Evolutionary conservation across 805 yeast species (phyloP), one percentile per base, ranked within the genome.

Genomic region (Zygosaccharomyces bailii): DNA sequence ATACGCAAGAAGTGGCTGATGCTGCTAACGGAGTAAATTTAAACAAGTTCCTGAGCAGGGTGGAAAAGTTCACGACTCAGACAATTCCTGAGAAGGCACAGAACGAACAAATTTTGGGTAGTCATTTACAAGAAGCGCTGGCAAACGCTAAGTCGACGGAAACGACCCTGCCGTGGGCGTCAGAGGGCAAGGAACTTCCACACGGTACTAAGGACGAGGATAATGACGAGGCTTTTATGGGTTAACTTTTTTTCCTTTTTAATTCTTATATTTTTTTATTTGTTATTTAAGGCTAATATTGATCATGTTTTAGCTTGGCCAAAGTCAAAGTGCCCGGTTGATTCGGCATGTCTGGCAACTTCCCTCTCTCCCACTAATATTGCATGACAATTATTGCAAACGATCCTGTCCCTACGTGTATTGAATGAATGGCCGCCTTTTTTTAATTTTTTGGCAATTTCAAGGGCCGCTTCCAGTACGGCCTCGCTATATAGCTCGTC

Each of bases 1-100:
- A 91, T 61, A 81, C 96, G 4, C 83, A 79, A 44, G 78, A 84
- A 49, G 98, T 91, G 60, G 83, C 95, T 31, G 89, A 88, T 57
- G 96, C 96, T 24, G 97, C 96, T 1, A 77, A 84, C 0, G 98
- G 98, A 3, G 70, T 75, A 13, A 83, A 87, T 61, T 70, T 91
- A 57, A 73, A 74, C 40, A 82, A 78, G 62, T 90, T 80, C 62
- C 61, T 83, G 56, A 70, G 73, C 42, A 72, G 78, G 41, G 90
- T 84, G 16, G 82, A 83, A 49, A 69, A 75, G 49, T 79, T 81
- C 56, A 78, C 79, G 48, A 70, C 67, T 57, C 60, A 71, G 24
- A 68, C 73, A 39, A 80, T 79, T 44, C 72, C 74, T 14, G 76
- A 72, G 43, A 70, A 74, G 50, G 57, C 61, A 41, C 60, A 56